Evolutionary conservation across 371 early-diverging fungal genomes (phyloP).

Genomic region (Mucor mucedo): DNA sequence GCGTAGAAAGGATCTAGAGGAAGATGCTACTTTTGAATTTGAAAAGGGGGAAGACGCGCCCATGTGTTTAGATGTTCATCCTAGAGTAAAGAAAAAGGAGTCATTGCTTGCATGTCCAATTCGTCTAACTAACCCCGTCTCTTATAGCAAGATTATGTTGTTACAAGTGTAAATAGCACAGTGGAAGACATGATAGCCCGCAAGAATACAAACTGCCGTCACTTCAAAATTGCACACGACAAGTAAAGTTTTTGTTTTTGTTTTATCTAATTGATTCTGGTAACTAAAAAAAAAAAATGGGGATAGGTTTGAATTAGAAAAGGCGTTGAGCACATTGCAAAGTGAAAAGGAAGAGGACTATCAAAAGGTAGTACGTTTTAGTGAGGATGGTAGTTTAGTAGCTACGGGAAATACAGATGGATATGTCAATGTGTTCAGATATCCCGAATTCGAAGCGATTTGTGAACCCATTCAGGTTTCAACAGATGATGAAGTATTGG

Average conservation of each 20-base stretch:
- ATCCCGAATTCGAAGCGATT: slow-evolving; percentile 45
- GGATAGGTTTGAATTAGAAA: slow-evolving; percentile 18
- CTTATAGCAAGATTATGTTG: slow-evolving; percentile 44
- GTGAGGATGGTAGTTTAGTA: slow-evolving; percentile 59
- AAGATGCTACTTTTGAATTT: slow-evolving; percentile 55
- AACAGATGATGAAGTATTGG: slow-evolving; percentile 60
- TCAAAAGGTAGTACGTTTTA: slow-evolving; percentile 53
- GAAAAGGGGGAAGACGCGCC: slow-evolving; percentile 73
- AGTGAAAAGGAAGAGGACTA: slow-evolving; percentile 55
- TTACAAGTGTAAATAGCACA: slow-evolving; percentile 65
- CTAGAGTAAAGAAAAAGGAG: slow-evolving; percentile 45
- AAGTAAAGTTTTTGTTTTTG: slow-evolving; percentile 26
- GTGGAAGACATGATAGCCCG: slow-evolving; percentile 56
- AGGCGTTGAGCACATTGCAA: slow-evolving; percentile 45
- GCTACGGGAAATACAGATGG: slow-evolving; percentile 75
- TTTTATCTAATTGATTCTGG: neutral
- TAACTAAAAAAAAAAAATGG: no score
- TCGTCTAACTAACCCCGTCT: neutral
- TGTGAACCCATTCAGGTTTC: slow-evolving; percentile 15
- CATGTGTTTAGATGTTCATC: slow-evolving; percentile 72
- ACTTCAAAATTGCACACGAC: slow-evolving; percentile 53
- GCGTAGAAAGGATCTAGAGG: slow-evolving; percentile 54
- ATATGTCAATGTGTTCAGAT: slow-evolving; percentile 58
- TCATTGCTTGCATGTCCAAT: no score
- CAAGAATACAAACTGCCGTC: slow-evolving; percentile 64